Percentiles rank a stretch among this genome's conserved stretches.
Conservation (phyloP, 1,284 basidiomycete genomes). For the Naganishia cerealis region DNA sequence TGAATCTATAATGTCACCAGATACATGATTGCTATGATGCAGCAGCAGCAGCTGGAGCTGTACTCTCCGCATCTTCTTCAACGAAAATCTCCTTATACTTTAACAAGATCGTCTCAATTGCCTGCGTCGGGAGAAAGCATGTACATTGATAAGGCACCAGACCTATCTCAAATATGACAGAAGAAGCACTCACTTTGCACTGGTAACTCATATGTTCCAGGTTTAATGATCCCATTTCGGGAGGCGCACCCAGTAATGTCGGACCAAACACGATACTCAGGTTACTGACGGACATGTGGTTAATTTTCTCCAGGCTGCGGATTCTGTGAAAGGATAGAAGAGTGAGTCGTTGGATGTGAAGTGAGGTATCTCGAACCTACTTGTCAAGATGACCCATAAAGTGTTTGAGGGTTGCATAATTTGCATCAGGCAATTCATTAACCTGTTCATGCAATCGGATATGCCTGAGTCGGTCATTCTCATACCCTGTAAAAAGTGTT, state of each 20-base stretch:
- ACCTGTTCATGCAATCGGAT: slow-evolving; percentile 94
- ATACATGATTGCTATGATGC: neutral
- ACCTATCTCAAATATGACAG: neutral
- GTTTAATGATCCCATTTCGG: slow-evolving; percentile 55
- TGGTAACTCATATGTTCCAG: slow-evolving; percentile 65
- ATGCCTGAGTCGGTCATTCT: slow-evolving; percentile 88
- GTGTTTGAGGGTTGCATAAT: slow-evolving; percentile 95
- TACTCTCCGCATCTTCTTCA: slow-evolving; percentile 57
- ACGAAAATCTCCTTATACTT: slow-evolving; percentile 84
- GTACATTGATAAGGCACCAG: neutral
- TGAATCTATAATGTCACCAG: neutral
- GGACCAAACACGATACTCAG: slow-evolving; percentile 96
- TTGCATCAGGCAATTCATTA: slow-evolving; percentile 94
- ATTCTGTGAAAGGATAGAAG: slow-evolving; percentile 59
- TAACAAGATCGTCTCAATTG: slow-evolving; percentile 80
- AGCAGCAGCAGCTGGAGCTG: neutral
- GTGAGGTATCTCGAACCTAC: slow-evolving; percentile 55
- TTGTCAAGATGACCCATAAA: slow-evolving; percentile 90
- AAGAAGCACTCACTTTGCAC: slow-evolving; percentile 60
- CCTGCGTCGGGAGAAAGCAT: slow-evolving; percentile 57
- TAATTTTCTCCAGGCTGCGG: slow-evolving; percentile 69
- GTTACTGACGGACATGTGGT: slow-evolving; percentile 93
- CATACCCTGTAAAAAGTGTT: slow-evolving; percentile 65
- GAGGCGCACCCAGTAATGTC: slow-evolving; percentile 73
- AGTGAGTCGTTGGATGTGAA: slow-evolving; percentile 14